Evolutionary conservation across 2,329 filamentous ascomycete species (phyloP).

Genomic region (Trichoderma afroharzianum): DNA sequence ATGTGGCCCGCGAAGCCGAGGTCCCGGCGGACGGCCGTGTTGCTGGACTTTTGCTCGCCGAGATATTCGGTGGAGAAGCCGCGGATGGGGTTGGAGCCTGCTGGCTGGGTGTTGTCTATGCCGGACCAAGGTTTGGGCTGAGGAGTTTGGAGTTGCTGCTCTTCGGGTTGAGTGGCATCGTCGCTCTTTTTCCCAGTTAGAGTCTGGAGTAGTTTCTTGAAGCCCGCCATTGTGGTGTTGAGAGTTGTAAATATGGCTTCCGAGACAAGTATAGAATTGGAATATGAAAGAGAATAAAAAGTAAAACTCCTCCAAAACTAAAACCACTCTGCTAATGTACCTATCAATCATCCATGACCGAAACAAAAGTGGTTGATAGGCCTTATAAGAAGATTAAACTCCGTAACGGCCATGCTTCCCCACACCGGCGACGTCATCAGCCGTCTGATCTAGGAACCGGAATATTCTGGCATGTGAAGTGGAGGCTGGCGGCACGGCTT

Average conservation of each 20-base stretch:
- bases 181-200: background rate
- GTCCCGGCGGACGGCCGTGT: conserved; percentile 37
- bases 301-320: background rate
- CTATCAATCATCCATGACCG: background rate
- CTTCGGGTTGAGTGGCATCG: background rate
- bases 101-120: conserved; percentile 37
- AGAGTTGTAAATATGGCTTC: background rate
- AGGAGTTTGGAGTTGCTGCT: background rate
- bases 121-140: background rate
- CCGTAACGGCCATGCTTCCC: background rate
- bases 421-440: conserved; percentile 1
- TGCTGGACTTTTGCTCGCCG: conserved; percentile 35
- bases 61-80: conserved; percentile 31
- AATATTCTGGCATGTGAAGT: conserved; percentile 2
- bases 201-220: background rate
- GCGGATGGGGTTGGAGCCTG: conserved; percentile 32
- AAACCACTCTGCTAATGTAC: background rate
- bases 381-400: background rate
- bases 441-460: background rate
- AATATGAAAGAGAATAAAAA: background rate
- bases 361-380: background rate
- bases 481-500: conserved; percentile 1
- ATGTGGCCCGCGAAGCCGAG: conserved; percentile 37
- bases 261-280: too few relatives aligned
- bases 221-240: background rate